Conservation (phyloP, 2,329 filamentous ascomycete species). For the Trichoderma hamatum region DNA sequence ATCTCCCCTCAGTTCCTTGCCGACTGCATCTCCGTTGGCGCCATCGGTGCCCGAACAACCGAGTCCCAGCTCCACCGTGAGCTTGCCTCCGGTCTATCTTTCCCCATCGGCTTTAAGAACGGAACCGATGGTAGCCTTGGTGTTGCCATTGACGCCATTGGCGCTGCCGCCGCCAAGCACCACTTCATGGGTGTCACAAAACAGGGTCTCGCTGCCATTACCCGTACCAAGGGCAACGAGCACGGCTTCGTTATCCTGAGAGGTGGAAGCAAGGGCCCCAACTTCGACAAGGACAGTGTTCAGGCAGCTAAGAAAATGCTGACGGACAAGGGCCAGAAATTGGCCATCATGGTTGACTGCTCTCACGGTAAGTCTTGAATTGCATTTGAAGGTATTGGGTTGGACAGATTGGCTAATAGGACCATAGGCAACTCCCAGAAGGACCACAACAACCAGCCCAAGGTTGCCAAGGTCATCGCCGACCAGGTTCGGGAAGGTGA, state of each 20-base stretch:
- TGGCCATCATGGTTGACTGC: slow-evolving; percentile 97
- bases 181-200: slow-evolving; percentile 99
- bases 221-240: slow-evolving; percentile 89
- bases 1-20: slow-evolving; percentile 98
- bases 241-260: slow-evolving; percentile 97
- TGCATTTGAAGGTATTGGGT: background rate
- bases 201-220: slow-evolving; percentile 93
- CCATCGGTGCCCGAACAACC: slow-evolving; percentile 93
- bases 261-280: slow-evolving; percentile 88
- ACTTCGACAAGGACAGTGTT: slow-evolving; percentile 87
- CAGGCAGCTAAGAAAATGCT: slow-evolving; percentile 77
- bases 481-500: slow-evolving; percentile 89
- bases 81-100: slow-evolving; percentile 90
- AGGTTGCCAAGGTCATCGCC: slow-evolving; percentile 79
- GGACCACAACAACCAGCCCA: slow-evolving; percentile 95
- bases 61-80: slow-evolving; percentile 97
- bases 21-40: slow-evolving; percentile 92
- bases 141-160: slow-evolving; percentile 95
- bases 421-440: slow-evolving; percentile 87
- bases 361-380: slow-evolving; percentile 73
- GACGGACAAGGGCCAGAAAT: slow-evolving; percentile 77
- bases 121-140: slow-evolving; percentile 90
- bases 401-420: slow-evolving; percentile 20
- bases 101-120: slow-evolving; percentile 99
- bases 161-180: slow-evolving; percentile 80